phyloP scores from a whole-genome alignment of 73 alveolate genomes.

The Tetrahymena thermophila region DNA sequence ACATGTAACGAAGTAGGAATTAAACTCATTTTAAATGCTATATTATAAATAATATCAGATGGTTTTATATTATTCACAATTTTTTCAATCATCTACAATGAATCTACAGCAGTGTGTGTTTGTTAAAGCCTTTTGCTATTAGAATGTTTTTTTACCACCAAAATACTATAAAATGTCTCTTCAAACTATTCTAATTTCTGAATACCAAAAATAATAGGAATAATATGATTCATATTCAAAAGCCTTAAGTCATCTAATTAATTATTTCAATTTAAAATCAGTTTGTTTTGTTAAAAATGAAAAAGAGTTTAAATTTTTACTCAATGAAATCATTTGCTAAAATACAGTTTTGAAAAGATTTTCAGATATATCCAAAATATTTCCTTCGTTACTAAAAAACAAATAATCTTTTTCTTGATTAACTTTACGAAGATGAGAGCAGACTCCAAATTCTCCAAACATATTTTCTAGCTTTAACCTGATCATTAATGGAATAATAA shows the following conservation, averaged over 20 bases:
- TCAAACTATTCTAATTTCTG: not conserved
- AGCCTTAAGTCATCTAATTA: not conserved
- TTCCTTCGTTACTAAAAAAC: not conserved
- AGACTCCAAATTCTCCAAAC: not conserved
- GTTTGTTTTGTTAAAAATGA: not conserved
- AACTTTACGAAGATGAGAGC: not conserved
- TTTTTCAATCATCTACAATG: not conserved
- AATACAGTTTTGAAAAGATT: not conserved
- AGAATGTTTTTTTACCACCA: not conserved
- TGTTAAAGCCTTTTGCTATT: not conserved
- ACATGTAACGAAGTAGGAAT: not conserved
- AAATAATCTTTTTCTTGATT: not conserved
- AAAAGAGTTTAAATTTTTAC: not conserved
- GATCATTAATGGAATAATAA: not conserved
- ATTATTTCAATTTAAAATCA: not conserved
- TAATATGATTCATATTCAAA: not conserved
- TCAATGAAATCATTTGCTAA: not conserved
- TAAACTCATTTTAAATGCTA: not conserved
- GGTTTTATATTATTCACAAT: not conserved
- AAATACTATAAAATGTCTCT: not conserved
- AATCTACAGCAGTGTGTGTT: not conserved
- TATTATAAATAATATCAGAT: not conserved
- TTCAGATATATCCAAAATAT: not conserved
- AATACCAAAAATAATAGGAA: not conserved
- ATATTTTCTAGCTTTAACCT: not conserved